Evolutionary conservation across 2,329 filamentous ascomycete genomes (phyloP).

Genomic region (Aspergillus costaricaensis): DNA sequence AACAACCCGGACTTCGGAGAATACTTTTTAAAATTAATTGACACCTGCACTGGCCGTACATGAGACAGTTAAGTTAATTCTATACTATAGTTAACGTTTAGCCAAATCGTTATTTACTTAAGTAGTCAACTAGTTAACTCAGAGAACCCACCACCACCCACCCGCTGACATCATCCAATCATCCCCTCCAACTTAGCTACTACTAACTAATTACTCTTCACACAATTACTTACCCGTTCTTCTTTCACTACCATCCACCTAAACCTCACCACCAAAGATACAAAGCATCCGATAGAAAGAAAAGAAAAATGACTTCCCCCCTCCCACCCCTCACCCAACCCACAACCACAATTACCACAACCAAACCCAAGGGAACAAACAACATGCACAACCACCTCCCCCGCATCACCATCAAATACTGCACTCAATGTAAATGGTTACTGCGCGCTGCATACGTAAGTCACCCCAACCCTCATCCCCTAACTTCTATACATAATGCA

Average conservation of each 20-base stretch:
- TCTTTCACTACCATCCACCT: conserved; percentile 60
- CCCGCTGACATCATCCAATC: conserved; percentile 34
- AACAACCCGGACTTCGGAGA: no score
- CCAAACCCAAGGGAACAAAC: conserved; percentile 2
- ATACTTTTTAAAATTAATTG: no score
- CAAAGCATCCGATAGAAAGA: background rate
- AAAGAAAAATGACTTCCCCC: conserved; percentile 15
- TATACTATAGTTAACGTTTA: no score
- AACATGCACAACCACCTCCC: conserved; percentile 53
- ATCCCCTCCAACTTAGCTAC: background rate
- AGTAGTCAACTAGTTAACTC: background rate
- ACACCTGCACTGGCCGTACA: no score
- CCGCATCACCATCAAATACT: conserved; percentile 84
- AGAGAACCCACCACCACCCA: background rate
- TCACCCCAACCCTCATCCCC: background rate
- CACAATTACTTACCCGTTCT: conserved; percentile 11
- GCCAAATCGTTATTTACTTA: no score
- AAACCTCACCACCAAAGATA: conserved; percentile 62
- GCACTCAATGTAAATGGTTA: conserved; percentile 94
- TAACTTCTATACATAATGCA: no score
- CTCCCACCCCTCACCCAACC: background rate
- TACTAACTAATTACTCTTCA: background rate
- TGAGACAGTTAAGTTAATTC: no score
- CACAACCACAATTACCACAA: conserved; percentile 9
- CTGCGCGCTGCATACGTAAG: conserved; percentile 79